Percentiles rank a stretch among this genome's conserved stretches.
These are phyloP conservation scores for Coniferiporia sulphurascens DNA, from an alignment of 1,284 basidiomycete species.

Conservation along the genomic window DNA sequence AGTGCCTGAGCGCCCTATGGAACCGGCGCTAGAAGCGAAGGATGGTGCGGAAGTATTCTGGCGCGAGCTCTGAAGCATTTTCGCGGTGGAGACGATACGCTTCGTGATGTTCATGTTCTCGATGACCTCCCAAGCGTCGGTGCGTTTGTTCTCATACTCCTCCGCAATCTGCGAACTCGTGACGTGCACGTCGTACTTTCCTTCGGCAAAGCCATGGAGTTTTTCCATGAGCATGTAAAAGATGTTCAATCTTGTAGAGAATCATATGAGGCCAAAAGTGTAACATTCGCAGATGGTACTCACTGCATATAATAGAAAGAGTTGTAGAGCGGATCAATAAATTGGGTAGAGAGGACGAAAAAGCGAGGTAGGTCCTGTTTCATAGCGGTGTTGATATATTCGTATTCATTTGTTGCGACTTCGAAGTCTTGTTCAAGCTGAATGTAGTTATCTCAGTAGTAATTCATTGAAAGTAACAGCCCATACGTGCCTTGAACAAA, in stretches of 20 bases:
- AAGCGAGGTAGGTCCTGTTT: constrained; percentile 94
- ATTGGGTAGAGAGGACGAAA: constrained; percentile 81
- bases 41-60: constrained; percentile 3
- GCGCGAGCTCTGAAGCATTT: constrained; percentile 20
- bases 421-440: constrained; percentile 97
- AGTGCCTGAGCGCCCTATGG: constrained; percentile 40
- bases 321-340: constrained; percentile 95
- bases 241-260: constrained; percentile 70
- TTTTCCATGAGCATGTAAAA: constrained; percentile 94
- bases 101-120: constrained; percentile 78
- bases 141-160: constrained; percentile 77
- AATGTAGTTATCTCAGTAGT: constrained; percentile 20
- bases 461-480: neutral
- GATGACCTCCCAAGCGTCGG: constrained; percentile 73
- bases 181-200: constrained; percentile 72
- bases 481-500: constrained; percentile 70
- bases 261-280: neutral
- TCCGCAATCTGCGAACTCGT: constrained; percentile 68
- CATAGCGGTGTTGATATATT: constrained; percentile 90
- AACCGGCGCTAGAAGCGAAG: neutral
- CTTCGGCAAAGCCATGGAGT: constrained; percentile 81
- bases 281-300: constrained; percentile 31
- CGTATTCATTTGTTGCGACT: constrained; percentile 91
- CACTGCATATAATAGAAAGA: constrained; percentile 99
- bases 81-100: constrained; percentile 67